Conservation (phyloP, 2,329 filamentous ascomycete genomes). For the Cercospora sp. region DNA sequence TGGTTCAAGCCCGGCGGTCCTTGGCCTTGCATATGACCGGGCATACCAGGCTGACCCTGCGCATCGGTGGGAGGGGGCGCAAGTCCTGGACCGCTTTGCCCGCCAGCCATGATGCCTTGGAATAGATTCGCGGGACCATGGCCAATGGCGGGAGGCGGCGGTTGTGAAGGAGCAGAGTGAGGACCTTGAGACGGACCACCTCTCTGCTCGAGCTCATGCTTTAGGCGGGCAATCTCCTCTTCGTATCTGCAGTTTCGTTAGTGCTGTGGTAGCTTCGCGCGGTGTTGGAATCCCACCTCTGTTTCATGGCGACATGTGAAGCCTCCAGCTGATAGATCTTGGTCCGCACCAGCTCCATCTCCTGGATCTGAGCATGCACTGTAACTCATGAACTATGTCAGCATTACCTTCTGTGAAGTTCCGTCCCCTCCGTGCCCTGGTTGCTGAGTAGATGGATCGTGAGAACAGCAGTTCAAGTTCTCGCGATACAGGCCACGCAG, state of each 20-base stretch:
- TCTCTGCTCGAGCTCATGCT: conserved; percentile 78
- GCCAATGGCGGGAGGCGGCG: conserved; percentile 80
- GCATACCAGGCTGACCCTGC: conserved; percentile 57
- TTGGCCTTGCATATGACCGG: conserved; percentile 68
- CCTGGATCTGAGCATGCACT: conserved; percentile 89
- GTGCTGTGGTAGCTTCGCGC: conserved; percentile 23
- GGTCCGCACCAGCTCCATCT: conserved; percentile 90
- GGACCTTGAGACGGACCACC: conserved; percentile 65
- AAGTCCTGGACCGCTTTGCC: conserved; percentile 80
- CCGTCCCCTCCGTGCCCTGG: neutral
- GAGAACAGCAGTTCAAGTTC: neutral
- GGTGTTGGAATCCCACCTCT: conserved; percentile 65
- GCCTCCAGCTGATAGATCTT: conserved; percentile 95
- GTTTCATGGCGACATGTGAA: conserved; percentile 81
- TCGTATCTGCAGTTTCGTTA: conserved; percentile 68
- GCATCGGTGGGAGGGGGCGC: conserved; percentile 61
- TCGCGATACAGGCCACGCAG: neutral
- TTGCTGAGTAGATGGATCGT: neutral
- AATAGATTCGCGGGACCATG: conserved; percentile 89
- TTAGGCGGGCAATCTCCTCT: conserved; percentile 80
- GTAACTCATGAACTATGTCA: conserved; percentile 29
- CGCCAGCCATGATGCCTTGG: conserved; percentile 91
- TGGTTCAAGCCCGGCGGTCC: conserved; percentile 67
- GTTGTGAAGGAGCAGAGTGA: conserved; percentile 75
- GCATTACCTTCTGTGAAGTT: conserved; percentile 2